Evolutionary conservation across 257 asterid species (phyloP), one percentile per base, ranked within the genome.

Genomic region (Fraxinus americana): DNA sequence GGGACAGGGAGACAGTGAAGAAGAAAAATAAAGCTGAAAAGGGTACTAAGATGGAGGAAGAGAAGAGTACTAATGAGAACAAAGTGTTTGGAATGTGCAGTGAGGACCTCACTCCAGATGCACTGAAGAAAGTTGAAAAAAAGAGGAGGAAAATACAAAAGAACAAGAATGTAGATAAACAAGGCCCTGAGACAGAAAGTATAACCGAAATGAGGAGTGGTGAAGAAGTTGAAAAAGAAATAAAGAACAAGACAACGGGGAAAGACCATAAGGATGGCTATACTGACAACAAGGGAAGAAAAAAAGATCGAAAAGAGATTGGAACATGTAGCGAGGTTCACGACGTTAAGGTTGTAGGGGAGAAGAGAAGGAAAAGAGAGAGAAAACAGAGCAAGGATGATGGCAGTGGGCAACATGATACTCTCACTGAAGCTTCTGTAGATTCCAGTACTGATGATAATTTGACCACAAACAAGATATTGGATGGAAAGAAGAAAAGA

Each of bases 301-400:
- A 74, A 12, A 52, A 61, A 68, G 78, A 45, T 36, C 65, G 81
- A 80, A 73, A 67, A 71, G 59, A 68, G 57, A 12, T 16, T 38
- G 65, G 52, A 25, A 32, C 2, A 45, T 63, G 38, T 48, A 50
- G 50, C 71, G 80, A 67, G 59, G 38, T 59, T 34, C 1, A 25
- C 67, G 16, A 30, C 36, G 63, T 27, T 25, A 13, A 25, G 65
- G 72, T 57, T 39, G 75, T 66, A 39, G 73, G 73, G 17, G 52
- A 43, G 84, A 81, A 83, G 86, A 75, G 81, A 75, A 78, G 70
- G 70, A 73, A 78, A 68, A 86, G 67, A 38, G 77, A 66, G 25
- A 78, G 67, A 38, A 71, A 57, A 50, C 63, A 45, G 75, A 30
- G 70, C 45, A 27, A 77, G 73, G 79, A 39, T 70, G 79, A 69